These are phyloP conservation scores for Neostapfia colusana DNA, from an alignment of 176 grass and related monocot species.

Conservation along the genomic window DNA sequence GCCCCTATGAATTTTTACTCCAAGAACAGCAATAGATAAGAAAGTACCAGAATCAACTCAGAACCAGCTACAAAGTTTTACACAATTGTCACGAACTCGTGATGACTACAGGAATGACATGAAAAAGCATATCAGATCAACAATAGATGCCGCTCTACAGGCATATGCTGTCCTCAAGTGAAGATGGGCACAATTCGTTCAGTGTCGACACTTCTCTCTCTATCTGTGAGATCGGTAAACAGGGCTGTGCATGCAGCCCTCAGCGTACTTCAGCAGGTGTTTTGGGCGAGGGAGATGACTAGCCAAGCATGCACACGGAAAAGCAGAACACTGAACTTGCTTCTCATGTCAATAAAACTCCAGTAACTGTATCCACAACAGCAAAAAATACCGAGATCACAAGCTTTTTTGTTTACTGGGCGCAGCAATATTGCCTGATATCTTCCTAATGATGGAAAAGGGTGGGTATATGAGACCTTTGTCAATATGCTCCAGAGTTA, in stretches of 20 bases:
- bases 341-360: not conserved
- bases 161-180: not conserved
- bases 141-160: not conserved
- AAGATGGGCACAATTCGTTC: not conserved
- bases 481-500: constrained; percentile 63
- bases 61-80: not conserved
- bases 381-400: constrained; percentile 74
- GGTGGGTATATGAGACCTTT: constrained; percentile 85
- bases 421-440: constrained; percentile 77
- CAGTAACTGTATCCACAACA: not conserved
- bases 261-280: constrained; percentile 63
- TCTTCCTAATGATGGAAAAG: constrained; percentile 76
- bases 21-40: not conserved
- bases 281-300: constrained; percentile 72
- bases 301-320: constrained; percentile 61
- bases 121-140: not conserved
- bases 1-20: constrained; percentile 23
- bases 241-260: constrained; percentile 92
- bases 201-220: not conserved
- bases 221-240: constrained; percentile 68
- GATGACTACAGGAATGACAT: not conserved
- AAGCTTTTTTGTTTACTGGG: constrained; percentile 64
- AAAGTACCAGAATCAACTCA: not conserved
- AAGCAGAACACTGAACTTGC: not conserved
- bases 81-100: too few species aligned